Evolutionary conservation across 2,329 filamentous ascomycete species (phyloP).

Genomic region (Fonsecaea pedrosoi): DNA sequence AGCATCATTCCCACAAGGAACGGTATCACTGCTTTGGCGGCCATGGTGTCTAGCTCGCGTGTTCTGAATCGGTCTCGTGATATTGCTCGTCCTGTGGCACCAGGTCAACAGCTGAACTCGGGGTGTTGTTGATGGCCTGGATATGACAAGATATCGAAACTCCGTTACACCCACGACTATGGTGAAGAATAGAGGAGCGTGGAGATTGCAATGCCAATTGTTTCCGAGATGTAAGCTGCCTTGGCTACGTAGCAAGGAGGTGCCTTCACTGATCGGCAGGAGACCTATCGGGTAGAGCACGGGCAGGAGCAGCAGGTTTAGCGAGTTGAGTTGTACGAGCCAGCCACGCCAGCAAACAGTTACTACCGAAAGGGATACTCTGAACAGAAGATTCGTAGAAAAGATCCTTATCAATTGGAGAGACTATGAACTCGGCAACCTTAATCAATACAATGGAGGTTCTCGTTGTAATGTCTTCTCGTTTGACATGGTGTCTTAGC

Average conservation of each 20-base stretch:
- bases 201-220: background rate
- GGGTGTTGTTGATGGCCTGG: background rate
- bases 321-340: background rate
- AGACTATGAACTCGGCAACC: background rate
- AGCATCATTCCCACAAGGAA: slow-evolving; percentile 96
- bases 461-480: background rate
- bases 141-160: background rate
- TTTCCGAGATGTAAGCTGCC: background rate
- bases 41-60: slow-evolving; percentile 60
- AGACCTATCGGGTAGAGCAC: background rate
- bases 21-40: slow-evolving; percentile 73
- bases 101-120: background rate
- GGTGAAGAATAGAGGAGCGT: background rate
- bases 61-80: background rate
- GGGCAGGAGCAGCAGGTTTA: background rate
- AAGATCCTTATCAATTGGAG: background rate
- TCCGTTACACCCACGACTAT: background rate
- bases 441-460: background rate
- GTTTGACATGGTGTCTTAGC: background rate
- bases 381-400: background rate
- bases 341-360: background rate
- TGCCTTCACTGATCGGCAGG: background rate
- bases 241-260: background rate
- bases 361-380: background rate
- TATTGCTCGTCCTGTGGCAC: background rate